Conservation (phyloP, 140 eudicot species). For the Anethum foeniculum region DNA sequence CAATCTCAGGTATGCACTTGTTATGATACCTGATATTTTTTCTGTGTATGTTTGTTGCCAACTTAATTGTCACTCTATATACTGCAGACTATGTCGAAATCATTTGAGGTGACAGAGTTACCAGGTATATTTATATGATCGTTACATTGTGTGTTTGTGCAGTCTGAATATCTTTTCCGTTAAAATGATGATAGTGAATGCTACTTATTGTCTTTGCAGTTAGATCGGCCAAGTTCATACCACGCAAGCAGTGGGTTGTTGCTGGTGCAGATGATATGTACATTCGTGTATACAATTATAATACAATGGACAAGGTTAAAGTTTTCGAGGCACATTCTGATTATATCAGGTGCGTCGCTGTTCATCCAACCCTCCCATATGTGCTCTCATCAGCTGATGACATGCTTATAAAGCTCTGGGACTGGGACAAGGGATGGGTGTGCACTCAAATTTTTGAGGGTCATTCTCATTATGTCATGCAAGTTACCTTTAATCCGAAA, state of each 20-base stretch:
- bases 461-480: slow-evolving; percentile 86
- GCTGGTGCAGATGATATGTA: slow-evolving; percentile 98
- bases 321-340: slow-evolving; percentile 87
- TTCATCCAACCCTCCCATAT: slow-evolving; percentile 93
- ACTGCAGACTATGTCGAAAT: slow-evolving; percentile 72
- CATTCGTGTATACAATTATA: slow-evolving; percentile 91
- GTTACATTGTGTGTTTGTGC: background rate
- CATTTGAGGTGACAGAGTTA: slow-evolving; percentile 79
- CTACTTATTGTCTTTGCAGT: slow-evolving; percentile 38
- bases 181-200: slow-evolving; percentile 5
- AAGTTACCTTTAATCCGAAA: slow-evolving; percentile 73
- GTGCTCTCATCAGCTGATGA: slow-evolving; percentile 81
- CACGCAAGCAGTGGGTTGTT: slow-evolving; percentile 98
- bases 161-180: background rate
- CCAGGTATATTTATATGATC: slow-evolving; percentile 47
- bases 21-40: background rate
- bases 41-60: background rate
- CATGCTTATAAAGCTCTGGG: slow-evolving; percentile 88
- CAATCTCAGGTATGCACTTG: slow-evolving; percentile 67
- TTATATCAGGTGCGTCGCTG: slow-evolving; percentile 88
- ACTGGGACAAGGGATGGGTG: slow-evolving; percentile 82
- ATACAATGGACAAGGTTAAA: slow-evolving; percentile 85
- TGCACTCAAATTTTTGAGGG: slow-evolving; percentile 86
- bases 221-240: slow-evolving; percentile 85
- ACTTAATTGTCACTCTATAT: slow-evolving; percentile 2